These are phyloP conservation scores for Quercus parvula DNA, from an alignment of 306 rosid genomes.

Conservation along the genomic window DNA sequence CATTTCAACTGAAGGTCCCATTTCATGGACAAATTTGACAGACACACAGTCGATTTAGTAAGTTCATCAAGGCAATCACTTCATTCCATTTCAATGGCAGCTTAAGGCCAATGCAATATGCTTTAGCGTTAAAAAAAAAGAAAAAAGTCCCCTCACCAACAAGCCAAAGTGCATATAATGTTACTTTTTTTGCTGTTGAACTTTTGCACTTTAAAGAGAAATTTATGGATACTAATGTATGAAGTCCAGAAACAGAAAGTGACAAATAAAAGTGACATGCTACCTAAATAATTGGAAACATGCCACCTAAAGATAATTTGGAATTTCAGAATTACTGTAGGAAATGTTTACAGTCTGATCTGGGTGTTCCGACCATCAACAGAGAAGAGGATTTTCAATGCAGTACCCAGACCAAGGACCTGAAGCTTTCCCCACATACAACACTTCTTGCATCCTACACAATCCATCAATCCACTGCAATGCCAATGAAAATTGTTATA, in stretches of 20 bases:
- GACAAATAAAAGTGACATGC: neutral
- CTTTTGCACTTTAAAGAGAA: neutral
- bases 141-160: neutral
- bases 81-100: conserved; percentile 90
- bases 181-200: too few species aligned
- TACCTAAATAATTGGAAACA: too few species aligned
- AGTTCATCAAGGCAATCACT: conserved; percentile 83
- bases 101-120: conserved; percentile 34
- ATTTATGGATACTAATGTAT: neutral
- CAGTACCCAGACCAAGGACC: conserved; percentile 97
- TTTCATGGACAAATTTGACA: conserved; percentile 57
- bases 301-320: neutral
- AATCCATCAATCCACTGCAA: conserved; percentile 91
- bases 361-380: conserved; percentile 50
- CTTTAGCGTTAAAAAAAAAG: neutral
- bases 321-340: neutral
- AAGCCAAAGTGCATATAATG: neutral
- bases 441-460: conserved; percentile 97
- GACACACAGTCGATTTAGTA: conserved; percentile 88
- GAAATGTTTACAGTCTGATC: conserved; percentile 54
- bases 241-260: neutral
- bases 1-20: conserved; percentile 58
- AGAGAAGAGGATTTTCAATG: conserved; percentile 84
- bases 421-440: conserved; percentile 98
- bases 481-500: conserved; percentile 11